Percentiles rank a stretch among this genome's conserved stretches.
phyloP scores from a whole-genome alignment of 208 protist genomes.

The Wallacemonas sp. region DNA sequence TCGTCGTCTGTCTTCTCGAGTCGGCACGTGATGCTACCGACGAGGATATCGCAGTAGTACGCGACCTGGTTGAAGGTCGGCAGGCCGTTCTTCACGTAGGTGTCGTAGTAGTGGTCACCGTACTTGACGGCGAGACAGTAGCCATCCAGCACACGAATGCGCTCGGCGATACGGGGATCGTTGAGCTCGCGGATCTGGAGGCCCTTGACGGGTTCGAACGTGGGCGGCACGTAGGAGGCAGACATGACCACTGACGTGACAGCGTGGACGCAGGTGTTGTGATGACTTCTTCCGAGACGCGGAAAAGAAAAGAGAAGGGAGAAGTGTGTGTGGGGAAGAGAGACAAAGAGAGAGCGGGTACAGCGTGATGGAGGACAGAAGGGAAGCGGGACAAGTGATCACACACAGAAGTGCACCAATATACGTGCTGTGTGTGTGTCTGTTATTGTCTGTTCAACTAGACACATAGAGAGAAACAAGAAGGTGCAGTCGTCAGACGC shows the following conservation, averaged over 20 bases:
- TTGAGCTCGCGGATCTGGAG: slow-evolving; percentile 62
- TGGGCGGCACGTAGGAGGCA: slow-evolving; percentile 17
- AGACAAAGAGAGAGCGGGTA: no score
- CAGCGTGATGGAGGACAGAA: no score
- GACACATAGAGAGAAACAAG: no score
- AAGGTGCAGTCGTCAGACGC: no score
- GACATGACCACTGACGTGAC: no score
- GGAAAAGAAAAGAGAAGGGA: slow-evolving; percentile 1
- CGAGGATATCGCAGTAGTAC: slow-evolving; percentile 89
- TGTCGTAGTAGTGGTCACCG: slow-evolving; percentile 81
- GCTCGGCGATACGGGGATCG: slow-evolving; percentile 73
- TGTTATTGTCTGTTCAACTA: no score
- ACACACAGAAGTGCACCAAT: no score
- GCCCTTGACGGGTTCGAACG: slow-evolving; percentile 47
- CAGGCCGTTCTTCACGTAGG: slow-evolving; percentile 55
- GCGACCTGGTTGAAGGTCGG: slow-evolving; percentile 79
- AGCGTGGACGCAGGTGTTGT: no score
- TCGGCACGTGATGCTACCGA: slow-evolving; percentile 91
- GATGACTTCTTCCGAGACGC: no score
- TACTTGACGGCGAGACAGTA: slow-evolving; percentile 86
- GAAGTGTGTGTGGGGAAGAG: background rate
- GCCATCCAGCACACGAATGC: slow-evolving; percentile 76
- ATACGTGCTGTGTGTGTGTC: no score
- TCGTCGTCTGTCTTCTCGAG: slow-evolving; percentile 66
- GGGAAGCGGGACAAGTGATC: no score